A percentile compares a stretch with the other conserved stretches of the same genome.
These are phyloP conservation scores for Xanthoceras sorbifolium DNA, from an alignment of 345 rosid species.

Conservation along the genomic window DNA sequence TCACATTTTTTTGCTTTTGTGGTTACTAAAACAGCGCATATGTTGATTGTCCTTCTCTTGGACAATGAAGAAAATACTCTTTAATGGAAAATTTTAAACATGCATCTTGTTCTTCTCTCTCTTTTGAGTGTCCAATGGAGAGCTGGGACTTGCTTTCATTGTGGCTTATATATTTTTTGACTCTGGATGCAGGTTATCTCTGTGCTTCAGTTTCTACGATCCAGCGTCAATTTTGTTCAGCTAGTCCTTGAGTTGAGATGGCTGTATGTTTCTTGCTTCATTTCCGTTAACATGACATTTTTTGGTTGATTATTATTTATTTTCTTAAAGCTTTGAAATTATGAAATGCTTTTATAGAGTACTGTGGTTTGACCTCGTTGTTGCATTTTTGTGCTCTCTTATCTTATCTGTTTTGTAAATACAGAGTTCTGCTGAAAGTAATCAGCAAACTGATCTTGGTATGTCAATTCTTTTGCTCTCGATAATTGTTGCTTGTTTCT, in stretches of 20 bases:
- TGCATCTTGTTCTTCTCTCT: not conserved
- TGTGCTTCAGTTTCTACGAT: conserved; percentile 12
- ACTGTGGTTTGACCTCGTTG: not conserved
- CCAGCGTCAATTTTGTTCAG: conserved; percentile 20
- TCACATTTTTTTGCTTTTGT: not conserved
- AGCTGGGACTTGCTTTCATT: not conserved
- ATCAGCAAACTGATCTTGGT: conserved; percentile 65
- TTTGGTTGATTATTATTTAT: not conserved
- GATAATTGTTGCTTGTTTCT: conserved; percentile 2
- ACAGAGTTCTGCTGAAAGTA: conserved; percentile 52
- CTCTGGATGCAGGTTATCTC: conserved; percentile 20
- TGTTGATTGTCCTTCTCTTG: not conserved
- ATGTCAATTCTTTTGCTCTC: conserved; percentile 22
- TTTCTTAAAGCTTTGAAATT: not conserved
- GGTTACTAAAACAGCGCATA: not conserved
- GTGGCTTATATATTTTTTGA: not conserved
- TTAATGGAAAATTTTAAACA: not conserved
- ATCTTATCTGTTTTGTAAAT: conserved; percentile 12
- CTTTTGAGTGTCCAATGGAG: not conserved
- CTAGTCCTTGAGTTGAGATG: conserved; percentile 33
- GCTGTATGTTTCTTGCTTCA: conserved; percentile 24
- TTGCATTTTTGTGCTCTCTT: conserved; percentile 9
- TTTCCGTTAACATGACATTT: not conserved
- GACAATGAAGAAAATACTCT: no score
- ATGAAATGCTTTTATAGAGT: not conserved